Evolutionary conservation across 441 rosid species (phyloP).

Genomic region (Adansonia rubrostipa): DNA sequence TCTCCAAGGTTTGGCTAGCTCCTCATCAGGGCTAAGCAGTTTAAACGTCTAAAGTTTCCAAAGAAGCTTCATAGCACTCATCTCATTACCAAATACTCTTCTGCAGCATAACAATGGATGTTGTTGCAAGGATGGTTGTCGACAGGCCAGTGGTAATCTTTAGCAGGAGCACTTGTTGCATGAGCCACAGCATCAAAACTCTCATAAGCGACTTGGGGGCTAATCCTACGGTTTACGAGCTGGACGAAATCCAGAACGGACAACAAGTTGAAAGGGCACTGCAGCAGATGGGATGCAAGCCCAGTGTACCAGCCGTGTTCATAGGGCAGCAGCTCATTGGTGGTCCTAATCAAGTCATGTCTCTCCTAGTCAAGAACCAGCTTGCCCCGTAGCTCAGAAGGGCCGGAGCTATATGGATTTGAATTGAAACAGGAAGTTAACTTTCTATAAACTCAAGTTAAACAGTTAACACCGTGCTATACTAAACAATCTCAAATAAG

Average conservation of each 20-base stretch:
- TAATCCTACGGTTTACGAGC: conserved; percentile 58
- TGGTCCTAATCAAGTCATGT: conserved; percentile 63
- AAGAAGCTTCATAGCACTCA: not conserved
- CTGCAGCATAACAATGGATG: conserved; percentile 37
- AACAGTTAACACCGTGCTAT: not conserved
- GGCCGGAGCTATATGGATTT: conserved; percentile 67
- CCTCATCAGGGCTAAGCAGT: conserved; percentile 31
- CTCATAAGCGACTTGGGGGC: conserved; percentile 59
- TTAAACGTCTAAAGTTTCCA: not conserved
- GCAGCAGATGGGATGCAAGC: conserved; percentile 49
- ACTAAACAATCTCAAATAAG: not conserved
- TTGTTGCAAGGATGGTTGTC: conserved; percentile 44
- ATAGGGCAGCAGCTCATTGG: conserved; percentile 65
- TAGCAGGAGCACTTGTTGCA: conserved; percentile 62
- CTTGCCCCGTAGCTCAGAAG: conserved; percentile 50
- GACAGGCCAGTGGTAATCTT: conserved; percentile 68
- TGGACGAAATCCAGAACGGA: conserved; percentile 58
- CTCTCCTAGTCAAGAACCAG: conserved; percentile 51
- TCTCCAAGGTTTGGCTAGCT: not conserved
- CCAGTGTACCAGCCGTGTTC: conserved; percentile 57
- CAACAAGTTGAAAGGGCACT: conserved; percentile 54
- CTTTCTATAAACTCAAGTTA: not conserved
- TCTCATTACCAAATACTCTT: not conserved
- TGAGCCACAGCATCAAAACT: conserved; percentile 59
- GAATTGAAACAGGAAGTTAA: conserved; percentile 11